Evolutionary conservation across 306 rosid genomes (phyloP).

Genomic region (Vicia faba): DNA sequence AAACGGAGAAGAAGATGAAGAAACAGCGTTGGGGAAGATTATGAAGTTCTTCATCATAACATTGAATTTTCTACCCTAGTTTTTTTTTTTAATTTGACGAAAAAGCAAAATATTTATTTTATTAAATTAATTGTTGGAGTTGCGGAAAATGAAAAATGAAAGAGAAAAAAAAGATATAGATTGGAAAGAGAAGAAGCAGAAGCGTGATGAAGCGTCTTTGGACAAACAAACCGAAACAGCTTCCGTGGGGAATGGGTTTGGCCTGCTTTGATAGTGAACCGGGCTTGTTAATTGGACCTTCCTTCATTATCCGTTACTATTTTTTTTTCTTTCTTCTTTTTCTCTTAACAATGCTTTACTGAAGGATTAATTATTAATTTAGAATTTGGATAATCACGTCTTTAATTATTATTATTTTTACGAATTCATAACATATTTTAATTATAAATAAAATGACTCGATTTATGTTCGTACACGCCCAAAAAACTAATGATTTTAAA

Average conservation of each 20-base stretch:
- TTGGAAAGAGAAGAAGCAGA: neutral
- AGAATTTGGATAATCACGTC: no score
- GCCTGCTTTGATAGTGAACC: constrained; percentile 1
- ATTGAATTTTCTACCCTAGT: constrained; percentile 1
- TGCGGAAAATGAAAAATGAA: neutral
- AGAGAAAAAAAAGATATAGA: neutral
- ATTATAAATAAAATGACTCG: no score
- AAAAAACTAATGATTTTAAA: no score
- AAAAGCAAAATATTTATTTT: neutral
- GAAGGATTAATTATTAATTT: no score
- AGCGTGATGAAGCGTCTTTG: neutral
- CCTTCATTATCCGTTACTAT: neutral
- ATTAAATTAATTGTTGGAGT: neutral
- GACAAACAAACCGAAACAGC: neutral
- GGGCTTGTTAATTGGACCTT: neutral
- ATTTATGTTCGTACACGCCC: no score
- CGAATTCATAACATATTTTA: no score
- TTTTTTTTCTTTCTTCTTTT: no score
- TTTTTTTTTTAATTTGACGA: neutral
- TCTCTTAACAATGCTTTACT: no score
- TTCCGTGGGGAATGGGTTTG: neutral
- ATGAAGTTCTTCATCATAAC: neutral
- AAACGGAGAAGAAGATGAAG: neutral
- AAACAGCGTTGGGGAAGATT: neutral
- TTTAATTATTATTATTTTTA: no score